Evolutionary conservation across 495 filamentous ascomycete species (phyloP).

Genomic region (Alectoria sarmentosa): DNA sequence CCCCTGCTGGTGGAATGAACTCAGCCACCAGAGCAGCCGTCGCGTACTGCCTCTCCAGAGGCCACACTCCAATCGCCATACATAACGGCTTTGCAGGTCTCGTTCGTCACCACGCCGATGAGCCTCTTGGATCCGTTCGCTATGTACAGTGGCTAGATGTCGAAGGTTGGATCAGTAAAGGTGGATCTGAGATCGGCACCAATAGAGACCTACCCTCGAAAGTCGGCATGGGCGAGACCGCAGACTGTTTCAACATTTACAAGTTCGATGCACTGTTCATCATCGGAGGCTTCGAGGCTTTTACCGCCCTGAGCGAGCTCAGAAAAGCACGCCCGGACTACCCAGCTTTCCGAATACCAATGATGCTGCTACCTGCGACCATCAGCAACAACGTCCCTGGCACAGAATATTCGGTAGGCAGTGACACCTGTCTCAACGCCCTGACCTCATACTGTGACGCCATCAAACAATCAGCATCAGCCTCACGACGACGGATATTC

Average conservation of each 20-base stretch:
- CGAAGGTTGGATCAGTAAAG: constrained; percentile 90
- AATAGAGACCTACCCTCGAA: constrained; percentile 86
- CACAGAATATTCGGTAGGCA: constrained; percentile 93
- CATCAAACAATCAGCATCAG: constrained; percentile 93
- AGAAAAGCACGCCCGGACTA: constrained; percentile 71
- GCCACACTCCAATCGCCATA: constrained; percentile 84
- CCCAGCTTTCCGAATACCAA: constrained; percentile 84
- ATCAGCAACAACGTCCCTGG: constrained; percentile 98
- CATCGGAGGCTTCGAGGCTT: constrained; percentile 95
- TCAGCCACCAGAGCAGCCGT: constrained; percentile 91
- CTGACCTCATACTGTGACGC: constrained; percentile 93
- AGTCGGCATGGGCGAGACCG: constrained; percentile 76
- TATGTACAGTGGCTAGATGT: constrained; percentile 88
- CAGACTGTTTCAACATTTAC: constrained; percentile 76
- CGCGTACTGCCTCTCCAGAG: constrained; percentile 90
- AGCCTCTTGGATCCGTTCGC: constrained; percentile 74
- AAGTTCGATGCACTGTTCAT: constrained; percentile 87
- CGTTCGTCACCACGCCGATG: constrained; percentile 78
- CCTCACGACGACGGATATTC: constrained; percentile 86
- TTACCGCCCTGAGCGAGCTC: constrained; percentile 82
- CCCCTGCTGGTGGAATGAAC: constrained; percentile 99
- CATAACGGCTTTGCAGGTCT: constrained; percentile 98
- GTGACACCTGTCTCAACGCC: constrained; percentile 97
- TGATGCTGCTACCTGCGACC: constrained; percentile 89
- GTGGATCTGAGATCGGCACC: constrained; percentile 95